Percentiles rank a stretch among this genome's conserved stretches.
Conservation (phyloP, 148 eudicot species). For the Vaccinium vitisidaea region DNA sequence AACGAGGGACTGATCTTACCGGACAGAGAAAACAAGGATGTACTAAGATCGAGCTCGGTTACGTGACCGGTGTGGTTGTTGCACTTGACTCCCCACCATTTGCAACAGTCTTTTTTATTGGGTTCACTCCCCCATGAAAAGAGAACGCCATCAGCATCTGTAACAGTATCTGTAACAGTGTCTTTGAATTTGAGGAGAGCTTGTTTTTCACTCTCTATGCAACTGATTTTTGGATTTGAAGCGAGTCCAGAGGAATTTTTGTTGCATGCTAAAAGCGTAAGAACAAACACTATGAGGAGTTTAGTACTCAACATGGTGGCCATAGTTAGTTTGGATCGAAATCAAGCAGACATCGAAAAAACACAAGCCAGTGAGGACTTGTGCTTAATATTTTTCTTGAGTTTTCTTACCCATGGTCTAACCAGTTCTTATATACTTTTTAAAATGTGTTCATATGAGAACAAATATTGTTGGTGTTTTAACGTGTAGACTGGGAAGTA, state of each 20-base stretch:
- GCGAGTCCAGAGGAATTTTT: neutral
- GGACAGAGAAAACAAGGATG: neutral
- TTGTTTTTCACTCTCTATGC: neutral
- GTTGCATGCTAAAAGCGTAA: neutral
- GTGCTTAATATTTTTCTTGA: neutral
- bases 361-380: no score
- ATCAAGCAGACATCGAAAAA: no score
- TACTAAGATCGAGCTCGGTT: neutral
- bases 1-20: slow-evolving; percentile 4
- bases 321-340: no score
- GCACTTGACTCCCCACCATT: neutral
- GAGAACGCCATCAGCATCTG: no score
- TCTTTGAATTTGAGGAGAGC: no score
- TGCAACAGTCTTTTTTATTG: neutral
- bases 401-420: neutral
- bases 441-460: no score
- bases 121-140: neutral
- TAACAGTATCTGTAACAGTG: no score
- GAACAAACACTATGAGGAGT: no score
- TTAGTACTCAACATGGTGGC: no score
- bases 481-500: no score
- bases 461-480: no score
- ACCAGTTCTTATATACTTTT: neutral
- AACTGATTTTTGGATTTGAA: neutral
- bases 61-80: neutral